Base-by-base conservation (phyloP, 352 stramenopile genomes). In the Plasmopara viticola region DNA sequence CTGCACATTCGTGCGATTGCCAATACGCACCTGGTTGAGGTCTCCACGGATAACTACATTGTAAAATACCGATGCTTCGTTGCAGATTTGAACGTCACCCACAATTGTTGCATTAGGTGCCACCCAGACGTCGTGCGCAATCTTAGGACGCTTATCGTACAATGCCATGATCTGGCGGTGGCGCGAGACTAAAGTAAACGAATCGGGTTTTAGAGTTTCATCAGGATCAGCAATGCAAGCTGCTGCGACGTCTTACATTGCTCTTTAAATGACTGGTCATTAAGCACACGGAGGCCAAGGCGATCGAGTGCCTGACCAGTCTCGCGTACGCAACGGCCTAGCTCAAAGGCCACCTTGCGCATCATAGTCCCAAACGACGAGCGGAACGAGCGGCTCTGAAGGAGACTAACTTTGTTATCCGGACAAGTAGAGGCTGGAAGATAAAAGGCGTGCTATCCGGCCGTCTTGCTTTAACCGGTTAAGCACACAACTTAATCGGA, bases 1-100 rank as follows among this genome's bases (percentile, higher is more conserved):
- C 79, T 98, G 95, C 48, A 98, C 86, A 72, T 98, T 98, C 31
- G 94, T 97, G 48, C 90, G 85, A 72, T 97, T 95, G 46, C 93
- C 94, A 58, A 98, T 96, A 61, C 88, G 94, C 40, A 97, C 88
- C 57, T 87, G 81, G 70, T 95, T 96, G 39, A 93, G 60, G 73
- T 95, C 86, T 49, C 86, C 94, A 66, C 95, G 86, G 57, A 98
- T 92, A 47, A 98, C 84, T 29, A 96, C 87, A 70, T 97, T 97
- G 79, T 98, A 98, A 73, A 93, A 98, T 60, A 98, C 78, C 15
- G 91, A 98, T 17, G 86, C 85, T 62, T 97, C 87, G 64, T 95
- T 87, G 64, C 81, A 93, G 53, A 98, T 89, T 65, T 97, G 86
- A 37, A 98, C 95, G 62, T 96, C 93, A 44, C 95, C 95, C 56